Base-by-base conservation (phyloP, 2,329 filamentous ascomycete genomes). In the Claviceps citrina region DNA sequence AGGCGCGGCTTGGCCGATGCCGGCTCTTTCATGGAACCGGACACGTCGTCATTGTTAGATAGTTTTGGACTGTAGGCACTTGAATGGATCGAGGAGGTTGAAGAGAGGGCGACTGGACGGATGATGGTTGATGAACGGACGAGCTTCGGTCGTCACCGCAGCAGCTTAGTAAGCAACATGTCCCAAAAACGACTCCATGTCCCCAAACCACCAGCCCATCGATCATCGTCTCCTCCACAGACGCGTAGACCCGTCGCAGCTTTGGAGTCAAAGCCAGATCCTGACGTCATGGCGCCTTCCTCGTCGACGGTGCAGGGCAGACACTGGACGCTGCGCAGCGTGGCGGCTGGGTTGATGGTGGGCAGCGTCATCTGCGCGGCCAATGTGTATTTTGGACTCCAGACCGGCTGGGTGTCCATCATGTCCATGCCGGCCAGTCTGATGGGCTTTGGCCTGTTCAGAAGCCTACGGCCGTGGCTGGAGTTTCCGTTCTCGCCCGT, bases 351-450 rank as follows among this genome's bases (percentile, higher is more conserved):
- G 13, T 67, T 93, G 5, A 65, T 74, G 3, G 91, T 98, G 46
- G 91, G 91, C 31, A 75, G 91, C 4, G 68, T 96, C 41, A 94
- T 96, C 53, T 91, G 84, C 55, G 94, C 94, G 58, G 93, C 84
- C 39, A 98, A 98, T 57, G 95, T 93, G 68, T 98, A 96, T 60
- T 98, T 98, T 57, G 91, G 91, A n/a, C 68, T 98, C 25, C 91
- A 96, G 63, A 93, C 84, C 22, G 66, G 67, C 46, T 72, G 67
- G 68, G 66, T 75, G 32, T 75, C 79, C 52, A 84, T 84, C 49
- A 96, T 98, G 91, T 84, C 85, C 13, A 95, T 98, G 86, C 91
- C 91, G 0, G 84, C 86, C 1, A 91, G 86, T 18, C 66, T 98
- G 44, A 84, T 98, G 54, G 89, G 91, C 2, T 96, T 95, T 56